Conservation (phyloP, 805 yeast genomes). For the Metschnikowia continentalis region DNA sequence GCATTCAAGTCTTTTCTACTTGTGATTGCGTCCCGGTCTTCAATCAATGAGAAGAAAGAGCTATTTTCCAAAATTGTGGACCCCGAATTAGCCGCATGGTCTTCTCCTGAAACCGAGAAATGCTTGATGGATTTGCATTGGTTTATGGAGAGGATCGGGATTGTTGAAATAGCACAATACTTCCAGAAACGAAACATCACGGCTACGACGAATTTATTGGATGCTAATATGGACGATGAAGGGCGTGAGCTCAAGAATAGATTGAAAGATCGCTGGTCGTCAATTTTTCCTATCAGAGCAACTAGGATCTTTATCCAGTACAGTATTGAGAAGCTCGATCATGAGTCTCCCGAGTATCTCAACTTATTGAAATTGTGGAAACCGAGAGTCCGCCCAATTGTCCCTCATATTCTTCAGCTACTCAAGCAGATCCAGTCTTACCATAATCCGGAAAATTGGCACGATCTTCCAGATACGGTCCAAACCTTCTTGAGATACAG, state of each 20-base stretch:
- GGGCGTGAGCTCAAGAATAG: conserved; percentile 74
- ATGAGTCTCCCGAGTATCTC: conserved; percentile 69
- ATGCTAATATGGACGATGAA: conserved; percentile 83
- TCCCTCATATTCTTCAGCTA: conserved; percentile 86
- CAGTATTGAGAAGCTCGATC: conserved; percentile 85
- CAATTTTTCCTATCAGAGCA: conserved; percentile 91
- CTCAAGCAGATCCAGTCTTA: conserved; percentile 90
- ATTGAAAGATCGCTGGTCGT: conserved; percentile 87
- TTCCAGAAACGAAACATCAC: conserved; percentile 79
- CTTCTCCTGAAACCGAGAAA: conserved; percentile 83
- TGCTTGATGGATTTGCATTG: conserved; percentile 88
- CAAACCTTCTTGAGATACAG: conserved; percentile 88
- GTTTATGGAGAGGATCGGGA: conserved; percentile 97
- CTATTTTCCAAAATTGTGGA: conserved; percentile 86
- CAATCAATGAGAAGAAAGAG: conserved; percentile 67
- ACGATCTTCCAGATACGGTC: conserved; percentile 78
- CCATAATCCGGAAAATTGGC: conserved; percentile 92
- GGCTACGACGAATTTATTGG: conserved; percentile 67
- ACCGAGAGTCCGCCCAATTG: conserved; percentile 85
- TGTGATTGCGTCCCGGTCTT: conserved; percentile 85
- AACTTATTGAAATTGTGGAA: conserved; percentile 77
- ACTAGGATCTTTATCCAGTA: conserved; percentile 93
- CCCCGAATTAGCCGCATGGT: conserved; percentile 90
- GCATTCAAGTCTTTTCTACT: conserved; percentile 88
- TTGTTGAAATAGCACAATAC: conserved; percentile 88